A percentile compares a stretch with the other conserved stretches of the same genome.
phyloP scores from a whole-genome alignment of 352 stramenopile species.

The Elongisporangium senticosum region DNA sequence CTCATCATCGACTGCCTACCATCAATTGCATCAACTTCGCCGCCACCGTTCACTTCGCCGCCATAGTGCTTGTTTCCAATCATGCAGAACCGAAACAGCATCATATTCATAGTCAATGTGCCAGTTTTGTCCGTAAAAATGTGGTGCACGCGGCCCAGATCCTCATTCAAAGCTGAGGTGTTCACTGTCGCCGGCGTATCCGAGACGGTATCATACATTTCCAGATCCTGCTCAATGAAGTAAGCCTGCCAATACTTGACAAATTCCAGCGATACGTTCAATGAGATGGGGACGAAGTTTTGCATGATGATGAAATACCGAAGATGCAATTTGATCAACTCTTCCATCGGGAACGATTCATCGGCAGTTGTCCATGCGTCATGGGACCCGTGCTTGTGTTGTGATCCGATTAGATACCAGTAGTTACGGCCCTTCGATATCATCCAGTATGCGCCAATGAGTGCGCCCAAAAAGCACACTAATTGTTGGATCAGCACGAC shows the following conservation, averaged over 20 bases:
- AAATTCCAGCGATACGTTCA: slow-evolving; percentile 98
- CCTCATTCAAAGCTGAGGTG: slow-evolving; percentile 87
- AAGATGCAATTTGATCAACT: slow-evolving; percentile 79
- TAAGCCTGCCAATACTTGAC: slow-evolving; percentile 95
- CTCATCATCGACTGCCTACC: neutral
- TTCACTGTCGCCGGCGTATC: slow-evolving; percentile 84
- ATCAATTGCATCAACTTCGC: neutral
- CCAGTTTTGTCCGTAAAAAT: slow-evolving; percentile 95
- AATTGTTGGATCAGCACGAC: slow-evolving; percentile 74
- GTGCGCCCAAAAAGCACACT: slow-evolving; percentile 55
- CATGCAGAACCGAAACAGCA: slow-evolving; percentile 95
- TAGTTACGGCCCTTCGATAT: slow-evolving; percentile 47
- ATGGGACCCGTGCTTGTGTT: neutral
- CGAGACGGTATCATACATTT: slow-evolving; percentile 89
- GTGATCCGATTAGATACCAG: slow-evolving; percentile 45
- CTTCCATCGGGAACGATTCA: slow-evolving; percentile 37
- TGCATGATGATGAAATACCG: slow-evolving; percentile 96
- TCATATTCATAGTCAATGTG: slow-evolving; percentile 94
- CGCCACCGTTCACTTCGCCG: slow-evolving; percentile 14
- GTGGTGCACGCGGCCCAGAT: slow-evolving; percentile 88
- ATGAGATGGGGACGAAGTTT: slow-evolving; percentile 97
- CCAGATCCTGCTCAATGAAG: slow-evolving; percentile 91
- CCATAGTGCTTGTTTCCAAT: slow-evolving; percentile 92
- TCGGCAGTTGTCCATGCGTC: slow-evolving; percentile 10
- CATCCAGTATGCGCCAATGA: slow-evolving; percentile 71